These are phyloP conservation scores for Lunasporangiospora selenospora DNA, from an alignment of 192 early-diverging fungal genomes.

Conservation along the genomic window DNA sequence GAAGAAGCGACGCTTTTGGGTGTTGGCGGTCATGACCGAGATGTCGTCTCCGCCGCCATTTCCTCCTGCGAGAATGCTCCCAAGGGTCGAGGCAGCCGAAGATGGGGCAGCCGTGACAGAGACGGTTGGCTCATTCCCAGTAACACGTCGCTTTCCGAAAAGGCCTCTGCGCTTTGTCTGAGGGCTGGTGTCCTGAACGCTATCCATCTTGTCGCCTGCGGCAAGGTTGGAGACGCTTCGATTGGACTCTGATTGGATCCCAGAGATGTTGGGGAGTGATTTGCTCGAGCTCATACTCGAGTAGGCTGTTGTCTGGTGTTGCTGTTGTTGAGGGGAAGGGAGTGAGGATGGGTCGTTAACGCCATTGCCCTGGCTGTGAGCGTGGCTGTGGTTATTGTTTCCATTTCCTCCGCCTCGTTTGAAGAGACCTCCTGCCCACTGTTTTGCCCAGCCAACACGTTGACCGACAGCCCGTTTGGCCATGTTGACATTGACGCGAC, in stretches of 20 bases:
- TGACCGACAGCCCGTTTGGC: slow-evolving; percentile 61
- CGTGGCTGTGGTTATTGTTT: slow-evolving; percentile 5
- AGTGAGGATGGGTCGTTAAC: not conserved
- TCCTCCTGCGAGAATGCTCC: too few relatives aligned
- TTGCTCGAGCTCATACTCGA: slow-evolving; percentile 16
- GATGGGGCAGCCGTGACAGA: not conserved
- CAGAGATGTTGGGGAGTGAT: not conserved
- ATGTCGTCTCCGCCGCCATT: slow-evolving; percentile 11
- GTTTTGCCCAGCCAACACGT: slow-evolving; percentile 59
- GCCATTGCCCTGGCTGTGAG: not conserved
- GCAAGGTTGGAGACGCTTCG: not conserved
- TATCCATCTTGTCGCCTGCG: slow-evolving; percentile 7
- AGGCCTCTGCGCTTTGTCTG: slow-evolving; percentile 28
- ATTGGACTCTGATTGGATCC: not conserved
- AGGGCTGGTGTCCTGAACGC: slow-evolving; percentile 20
- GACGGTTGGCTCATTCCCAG: not conserved
- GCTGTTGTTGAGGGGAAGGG: too few relatives aligned
- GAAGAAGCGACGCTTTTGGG: slow-evolving; percentile 25
- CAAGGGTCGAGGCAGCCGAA: not conserved
- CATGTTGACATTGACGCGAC: slow-evolving; percentile 60
- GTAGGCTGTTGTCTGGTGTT: not conserved
- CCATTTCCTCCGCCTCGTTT: slow-evolving; percentile 12
- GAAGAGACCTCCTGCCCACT: slow-evolving; percentile 60
- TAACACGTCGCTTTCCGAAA: slow-evolving; percentile 15
- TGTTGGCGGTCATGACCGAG: slow-evolving; percentile 1